A percentile compares a stretch with the other conserved stretches of the same genome.
These are phyloP conservation scores for Ilyonectria mors-panacis DNA, from an alignment of 2,329 filamentous ascomycete genomes.

Conservation along the genomic window DNA sequence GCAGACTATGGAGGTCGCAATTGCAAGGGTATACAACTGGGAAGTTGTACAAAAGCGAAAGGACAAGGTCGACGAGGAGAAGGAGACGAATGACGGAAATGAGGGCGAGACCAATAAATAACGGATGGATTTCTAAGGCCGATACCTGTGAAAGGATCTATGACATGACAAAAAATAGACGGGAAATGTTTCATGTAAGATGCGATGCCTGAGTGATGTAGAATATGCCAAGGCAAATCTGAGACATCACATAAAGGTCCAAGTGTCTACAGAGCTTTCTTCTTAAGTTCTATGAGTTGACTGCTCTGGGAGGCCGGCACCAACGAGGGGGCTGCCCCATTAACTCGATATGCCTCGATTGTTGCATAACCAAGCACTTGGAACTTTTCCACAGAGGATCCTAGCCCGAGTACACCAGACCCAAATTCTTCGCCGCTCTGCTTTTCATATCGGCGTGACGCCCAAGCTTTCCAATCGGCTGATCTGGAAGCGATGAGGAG, in stretches of 20 bases:
- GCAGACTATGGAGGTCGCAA: constrained; percentile 97
- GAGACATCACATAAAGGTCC: background rate
- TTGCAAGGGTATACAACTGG: constrained; percentile 99
- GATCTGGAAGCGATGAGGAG: constrained; percentile 52
- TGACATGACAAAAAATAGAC: constrained; percentile 31
- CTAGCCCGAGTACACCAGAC: constrained; percentile 2
- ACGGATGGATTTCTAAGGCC: constrained; percentile 26
- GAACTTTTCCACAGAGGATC: constrained; percentile 18
- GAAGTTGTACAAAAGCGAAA: constrained; percentile 96
- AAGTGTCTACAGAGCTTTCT: background rate
- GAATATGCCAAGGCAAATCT: background rate
- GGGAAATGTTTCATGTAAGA: constrained; percentile 1
- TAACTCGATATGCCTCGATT: constrained; percentile 20
- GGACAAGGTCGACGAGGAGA: constrained; percentile 80
- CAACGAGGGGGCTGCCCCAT: constrained; percentile 18
- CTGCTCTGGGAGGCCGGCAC: background rate
- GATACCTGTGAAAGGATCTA: constrained; percentile 32
- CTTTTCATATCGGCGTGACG: background rate
- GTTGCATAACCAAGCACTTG: constrained; percentile 21
- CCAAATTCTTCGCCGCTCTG: constrained; percentile 7
- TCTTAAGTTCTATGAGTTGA: background rate
- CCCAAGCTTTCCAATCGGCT: constrained; percentile 12
- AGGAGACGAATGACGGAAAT: constrained; percentile 57
- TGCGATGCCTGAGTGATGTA: background rate
- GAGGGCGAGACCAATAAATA: constrained; percentile 52